These are phyloP conservation scores for Phytophthora podocarpi DNA, from an alignment of 352 stramenopile species.

Conservation along the genomic window DNA sequence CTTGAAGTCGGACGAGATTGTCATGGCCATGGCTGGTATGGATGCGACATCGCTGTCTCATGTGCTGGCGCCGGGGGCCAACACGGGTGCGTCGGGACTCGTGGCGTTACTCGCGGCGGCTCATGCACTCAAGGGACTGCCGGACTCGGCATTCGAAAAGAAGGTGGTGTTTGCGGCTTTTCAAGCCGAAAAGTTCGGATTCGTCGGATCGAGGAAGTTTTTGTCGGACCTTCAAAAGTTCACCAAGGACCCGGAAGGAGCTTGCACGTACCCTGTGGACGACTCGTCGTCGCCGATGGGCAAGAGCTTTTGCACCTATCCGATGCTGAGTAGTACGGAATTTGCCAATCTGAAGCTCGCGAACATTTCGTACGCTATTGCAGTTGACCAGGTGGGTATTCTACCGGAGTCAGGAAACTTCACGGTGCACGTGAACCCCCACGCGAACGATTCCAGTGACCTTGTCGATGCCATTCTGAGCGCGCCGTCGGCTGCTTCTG, in stretches of 20 bases:
- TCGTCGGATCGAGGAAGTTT: conserved; percentile 83
- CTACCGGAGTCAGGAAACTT: conserved; percentile 60
- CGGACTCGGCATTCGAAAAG: conserved; percentile 67
- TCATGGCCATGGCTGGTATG: conserved; percentile 83
- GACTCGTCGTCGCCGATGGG: conserved; percentile 61
- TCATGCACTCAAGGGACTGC: conserved; percentile 68
- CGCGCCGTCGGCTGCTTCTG: conserved; percentile 47
- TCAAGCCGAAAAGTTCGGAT: conserved; percentile 82
- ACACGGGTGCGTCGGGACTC: conserved; percentile 73
- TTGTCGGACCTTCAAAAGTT: conserved; percentile 68
- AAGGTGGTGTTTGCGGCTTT: conserved; percentile 85
- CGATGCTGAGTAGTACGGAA: conserved; percentile 66
- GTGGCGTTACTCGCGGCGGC: conserved; percentile 77
- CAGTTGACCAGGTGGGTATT: conserved; percentile 78
- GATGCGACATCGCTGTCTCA: conserved; percentile 76
- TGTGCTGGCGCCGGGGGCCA: conserved; percentile 71
- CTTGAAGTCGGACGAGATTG: conserved; percentile 48
- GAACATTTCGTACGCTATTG: conserved; percentile 74
- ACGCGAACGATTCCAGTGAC: conserved; percentile 43
- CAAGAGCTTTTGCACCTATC: conserved; percentile 66
- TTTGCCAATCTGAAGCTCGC: conserved; percentile 64
- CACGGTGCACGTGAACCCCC: conserved; percentile 72
- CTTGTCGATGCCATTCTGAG: conserved; percentile 60
- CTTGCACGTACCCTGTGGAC: conserved; percentile 54
- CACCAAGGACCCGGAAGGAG: conserved; percentile 44